A percentile compares a stretch with the other conserved stretches of the same genome.
Evolutionary conservation across 768 basidiomycete genomes (phyloP).

Genomic region (Serendipita indica): DNA sequence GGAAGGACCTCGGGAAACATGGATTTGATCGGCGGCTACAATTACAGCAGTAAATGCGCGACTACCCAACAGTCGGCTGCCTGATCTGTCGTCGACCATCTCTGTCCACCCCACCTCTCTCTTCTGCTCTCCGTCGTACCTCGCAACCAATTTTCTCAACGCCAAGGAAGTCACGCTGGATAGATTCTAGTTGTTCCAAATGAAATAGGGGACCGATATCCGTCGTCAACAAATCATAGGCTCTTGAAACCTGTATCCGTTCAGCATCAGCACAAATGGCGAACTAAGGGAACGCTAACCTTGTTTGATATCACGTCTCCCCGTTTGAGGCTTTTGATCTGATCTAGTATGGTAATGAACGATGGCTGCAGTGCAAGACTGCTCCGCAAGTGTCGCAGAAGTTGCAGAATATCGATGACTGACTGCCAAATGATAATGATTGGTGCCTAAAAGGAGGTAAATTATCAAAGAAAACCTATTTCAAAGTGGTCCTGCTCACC

Average conservation of each 20-base stretch:
- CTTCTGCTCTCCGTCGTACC: neutral
- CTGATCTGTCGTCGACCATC: neutral
- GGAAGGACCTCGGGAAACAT: constrained; percentile 66
- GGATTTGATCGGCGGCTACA: constrained; percentile 57
- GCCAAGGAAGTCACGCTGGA: constrained; percentile 3
- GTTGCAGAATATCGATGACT: constrained; percentile 44
- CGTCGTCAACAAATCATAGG: neutral
- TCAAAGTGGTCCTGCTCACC: neutral
- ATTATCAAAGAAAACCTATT: neutral
- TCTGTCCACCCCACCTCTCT: neutral
- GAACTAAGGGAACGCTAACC: neutral
- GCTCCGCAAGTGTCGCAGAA: constrained; percentile 44
- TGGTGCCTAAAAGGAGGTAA: constrained; percentile 29
- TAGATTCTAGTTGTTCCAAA: neutral
- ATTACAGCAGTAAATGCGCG: constrained; percentile 19
- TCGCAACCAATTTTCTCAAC: constrained; percentile 8
- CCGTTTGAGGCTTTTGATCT: neutral
- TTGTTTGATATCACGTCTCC: constrained; percentile 1
- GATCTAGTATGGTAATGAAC: constrained; percentile 4
- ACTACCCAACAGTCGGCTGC: neutral
- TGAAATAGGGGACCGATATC: neutral
- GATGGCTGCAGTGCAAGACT: constrained; percentile 40
- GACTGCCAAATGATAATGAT: constrained; percentile 42
- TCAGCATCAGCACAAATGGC: neutral
- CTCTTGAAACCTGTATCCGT: neutral